Base-by-base conservation (phyloP, 2,329 filamentous ascomycete species). In the Metarhizium sp. region DNA sequence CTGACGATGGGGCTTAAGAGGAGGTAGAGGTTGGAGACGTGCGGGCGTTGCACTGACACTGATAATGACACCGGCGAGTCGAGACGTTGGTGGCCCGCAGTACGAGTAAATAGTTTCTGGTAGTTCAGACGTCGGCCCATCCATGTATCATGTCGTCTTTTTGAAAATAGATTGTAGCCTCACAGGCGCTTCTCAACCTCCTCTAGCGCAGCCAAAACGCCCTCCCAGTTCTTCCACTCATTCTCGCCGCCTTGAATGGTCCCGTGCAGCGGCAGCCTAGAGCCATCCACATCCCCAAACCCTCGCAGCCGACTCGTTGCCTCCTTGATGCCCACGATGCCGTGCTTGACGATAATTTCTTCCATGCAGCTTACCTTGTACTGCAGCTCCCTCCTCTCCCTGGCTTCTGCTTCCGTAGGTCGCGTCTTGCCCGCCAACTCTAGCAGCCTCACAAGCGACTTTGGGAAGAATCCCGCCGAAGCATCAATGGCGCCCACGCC, bases 241-340 rank as follows among this genome's bases (percentile, higher is more conserved):
- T 10, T 79, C 5, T 66, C 71, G 48, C 80, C 80, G 1, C 79
- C 79, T 1, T 79, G 77, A 55, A 86, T 75, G 1, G 80, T 81
- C 1, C 81, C 81, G 42, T 72, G 68, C 42, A 86, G 69, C 2
- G 83, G 84, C 59, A 86, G 63, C 55, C 84, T 72, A 6, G 78
- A 82, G 13, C 82, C 82, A 57, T 84, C 81, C 55, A 71, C 67
- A 53, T 81, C 80, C 1, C 84, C 84, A 55, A 85, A 73, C 0
- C 79, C 78, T 57, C 82, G 74, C n/a, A 85, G 69, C 46, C 82
- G 71, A 56, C 77, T 78, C 6, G 82, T 73, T 0, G 78, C 82
- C 69, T 87, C 84, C 66, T 85, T 86, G 64, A 87, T 84, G 2
- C 84, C 84, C 0, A 86, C 76, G 0, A 80, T 80, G 0, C 84